Evolutionary conservation across 2,329 filamentous ascomycete species (phyloP), one percentile per base, ranked within the genome.

Genomic region (Colletotrichum acutatum): DNA sequence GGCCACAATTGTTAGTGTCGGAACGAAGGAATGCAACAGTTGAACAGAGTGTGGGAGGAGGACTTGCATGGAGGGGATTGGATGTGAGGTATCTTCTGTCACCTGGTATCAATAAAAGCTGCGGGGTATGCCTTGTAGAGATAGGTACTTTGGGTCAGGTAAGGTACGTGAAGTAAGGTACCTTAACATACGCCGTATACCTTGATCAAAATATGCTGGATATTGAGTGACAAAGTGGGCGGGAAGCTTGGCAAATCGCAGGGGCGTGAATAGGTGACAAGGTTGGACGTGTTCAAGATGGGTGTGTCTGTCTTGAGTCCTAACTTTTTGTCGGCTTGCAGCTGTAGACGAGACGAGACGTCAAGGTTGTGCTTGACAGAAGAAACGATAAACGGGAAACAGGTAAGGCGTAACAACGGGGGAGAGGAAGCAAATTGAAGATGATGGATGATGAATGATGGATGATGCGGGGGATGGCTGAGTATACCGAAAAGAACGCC

Each of bases 221-320:
- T n/a, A 24, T 19, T 1, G 42, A 14, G 32, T 58, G 54, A 16
- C 28, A 58, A 58, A 60, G 57, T 42, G 57, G 57, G 57, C 57
- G 63, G 63, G 9, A 42, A 49, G 37, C 68, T 71, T 71, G 68
- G 68, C 68, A 53, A 52, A 12, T 28, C 52, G 52, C 64, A 63
- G 52, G 37, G 58, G 42, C 6, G 32, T 58, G 30, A 65, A 42
- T 65, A 34, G 52, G 37, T 19, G 22, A 28, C 49, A 34, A 28
- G 28, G 49, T 63, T 63, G 4, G 60, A 19, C 24, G 42, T 53
- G n/a, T 53, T n/a, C 46, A 24, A 7, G 46, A 42, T 12, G 42
- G 49, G 28, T n/a, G 19, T n/a, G 16, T n/a, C 7, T 62, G 32
- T 34, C 8, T 34, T 12, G 32, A 34, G 32, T 34, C 32, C 8